Evolutionary conservation across 768 basidiomycete species (phyloP), one percentile per base, ranked within the genome.

Genomic region (Phylloporus rhodoxanthus): DNA sequence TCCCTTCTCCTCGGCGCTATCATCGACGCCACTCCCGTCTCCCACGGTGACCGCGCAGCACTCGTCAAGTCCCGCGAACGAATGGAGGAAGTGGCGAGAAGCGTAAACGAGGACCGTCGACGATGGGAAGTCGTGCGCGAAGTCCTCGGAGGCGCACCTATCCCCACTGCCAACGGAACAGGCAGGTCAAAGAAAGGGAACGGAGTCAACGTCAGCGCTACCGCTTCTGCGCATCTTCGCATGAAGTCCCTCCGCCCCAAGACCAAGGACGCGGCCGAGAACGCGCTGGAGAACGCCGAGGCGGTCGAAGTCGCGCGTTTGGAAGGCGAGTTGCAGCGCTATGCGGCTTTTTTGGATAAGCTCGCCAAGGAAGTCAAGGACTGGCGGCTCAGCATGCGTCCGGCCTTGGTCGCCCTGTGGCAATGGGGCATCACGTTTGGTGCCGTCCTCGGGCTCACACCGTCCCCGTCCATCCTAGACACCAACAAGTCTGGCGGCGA

Each of bases 1-100:
- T 82, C 90, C 0, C 78, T 98, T 8, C 78, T 99, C 25, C 80
- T 99, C 29, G 70, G 71, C 21, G 80, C 87, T 21, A 84, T 91
- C 56, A 78, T 85, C 45, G 81, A 84, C 43, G 84, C 83, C 60
- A 91, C 90, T 0, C 80, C 83, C 7, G 78, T 82, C 45, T 64
- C 67, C 20, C 87, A 90, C 60, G 70, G 73, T 1, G 89, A 91
- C 68, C 84, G 83, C 17, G 29, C 55, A 1, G 51, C 64, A 8
- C 62, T 68, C 26, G 50, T 68, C 13, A 63, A 57, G 38, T 56
- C 65, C 6, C 67, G 60, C 13, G 39, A 39, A 58, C 73, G 72
- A 57, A 81, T 90, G 69, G 86, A 90, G 59, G 80, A 81, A 47
- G 81, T 87, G 5, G 86, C 87, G 0, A 71, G 79, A 56, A 80